Evolutionary conservation across 345 rosid genomes (phyloP), one percentile per base, ranked within the genome.

Genomic region (Sonneratia caseolaris): DNA sequence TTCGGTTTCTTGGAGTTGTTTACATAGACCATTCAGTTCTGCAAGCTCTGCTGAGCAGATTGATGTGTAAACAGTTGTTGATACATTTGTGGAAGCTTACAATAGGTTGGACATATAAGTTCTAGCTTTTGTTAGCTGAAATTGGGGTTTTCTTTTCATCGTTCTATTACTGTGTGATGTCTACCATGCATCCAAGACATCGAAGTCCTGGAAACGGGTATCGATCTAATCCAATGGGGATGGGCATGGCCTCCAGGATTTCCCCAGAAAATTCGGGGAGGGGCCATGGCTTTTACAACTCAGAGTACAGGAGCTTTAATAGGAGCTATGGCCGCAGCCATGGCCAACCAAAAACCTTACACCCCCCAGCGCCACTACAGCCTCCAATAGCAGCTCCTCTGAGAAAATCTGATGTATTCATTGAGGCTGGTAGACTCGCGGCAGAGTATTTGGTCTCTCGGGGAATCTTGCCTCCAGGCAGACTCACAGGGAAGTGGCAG

Each of bases 361-460:
- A 84, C 0, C 79, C 80, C 7, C 86, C 90, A n/a, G 88, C 71
- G 13, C 74, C 74, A 1, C 75, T 86, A 0, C 79, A 80, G 3
- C 87, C 87, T 11, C 85, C 37, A 0, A 37, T 35, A 35, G 38
- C 38, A 12, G 66, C 38, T 62, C 66, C 66, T 27, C 38, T 62
- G 37, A 35, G 86, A 40, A 87, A 80, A 78, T 82, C 84, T 3
- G 90, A 85, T 48, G 71, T 92, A 65, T 82, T 92, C 79, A 83
- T 92, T 90, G 94, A 92, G 81, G 98, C 97, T 5, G 99, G 99
- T 51, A 88, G 90, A 74, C 90, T 95, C 74, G 99, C 98, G 1
- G 88, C 92, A 1, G 98, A 95, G 82, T 92, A 92, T 76, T 85
- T 95, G 79, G 97, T 89, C 68, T 90, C 94, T 79, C 89, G 86